A percentile compares a stretch with the other conserved stretches of the same genome.
These are phyloP conservation scores for Eucalyptus viminalis DNA, from an alignment of 345 rosid genomes.

Conservation along the genomic window DNA sequence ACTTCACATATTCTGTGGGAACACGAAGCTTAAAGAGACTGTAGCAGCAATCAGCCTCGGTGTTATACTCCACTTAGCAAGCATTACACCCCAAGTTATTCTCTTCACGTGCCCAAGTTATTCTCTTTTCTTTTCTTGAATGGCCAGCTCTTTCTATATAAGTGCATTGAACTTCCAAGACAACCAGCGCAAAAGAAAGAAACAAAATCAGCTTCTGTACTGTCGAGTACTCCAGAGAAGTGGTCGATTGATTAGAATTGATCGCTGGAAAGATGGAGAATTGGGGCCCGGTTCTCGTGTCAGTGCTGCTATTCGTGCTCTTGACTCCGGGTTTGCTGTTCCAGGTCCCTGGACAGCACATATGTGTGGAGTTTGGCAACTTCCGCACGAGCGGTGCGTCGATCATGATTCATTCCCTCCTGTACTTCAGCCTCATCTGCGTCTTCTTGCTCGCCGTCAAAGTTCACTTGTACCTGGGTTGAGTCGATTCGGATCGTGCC, in stretches of 20 bases:
- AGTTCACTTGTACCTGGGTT: conserved; percentile 39
- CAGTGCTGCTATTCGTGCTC: conserved; percentile 37
- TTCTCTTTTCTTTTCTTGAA: background rate
- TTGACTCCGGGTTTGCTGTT: conserved; percentile 45
- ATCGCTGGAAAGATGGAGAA: conserved; percentile 18
- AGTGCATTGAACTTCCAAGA: background rate
- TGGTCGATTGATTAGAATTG: background rate
- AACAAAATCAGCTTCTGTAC: background rate
- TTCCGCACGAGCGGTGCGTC: conserved; percentile 46
- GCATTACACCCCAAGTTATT: background rate
- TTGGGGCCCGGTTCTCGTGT: conserved; percentile 52
- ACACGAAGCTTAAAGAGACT: background rate
- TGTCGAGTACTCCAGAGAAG: background rate
- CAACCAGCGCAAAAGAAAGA: background rate
- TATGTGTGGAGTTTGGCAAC: conserved; percentile 37
- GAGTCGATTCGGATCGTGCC: background rate
- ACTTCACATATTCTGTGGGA: background rate
- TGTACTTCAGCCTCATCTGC: conserved; percentile 40
- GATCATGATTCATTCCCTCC: conserved; percentile 34
- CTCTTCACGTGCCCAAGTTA: background rate
- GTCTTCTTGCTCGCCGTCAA: conserved; percentile 37
- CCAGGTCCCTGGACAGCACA: conserved; percentile 36
- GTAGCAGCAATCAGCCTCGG: background rate
- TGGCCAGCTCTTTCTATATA: background rate
- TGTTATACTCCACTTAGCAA: background rate